A percentile compares a stretch with the other conserved stretches of the same genome.
These are phyloP conservation scores for Fraxinus angustifolia DNA, from an alignment of 305 asterid genomes.

Conservation along the genomic window DNA sequence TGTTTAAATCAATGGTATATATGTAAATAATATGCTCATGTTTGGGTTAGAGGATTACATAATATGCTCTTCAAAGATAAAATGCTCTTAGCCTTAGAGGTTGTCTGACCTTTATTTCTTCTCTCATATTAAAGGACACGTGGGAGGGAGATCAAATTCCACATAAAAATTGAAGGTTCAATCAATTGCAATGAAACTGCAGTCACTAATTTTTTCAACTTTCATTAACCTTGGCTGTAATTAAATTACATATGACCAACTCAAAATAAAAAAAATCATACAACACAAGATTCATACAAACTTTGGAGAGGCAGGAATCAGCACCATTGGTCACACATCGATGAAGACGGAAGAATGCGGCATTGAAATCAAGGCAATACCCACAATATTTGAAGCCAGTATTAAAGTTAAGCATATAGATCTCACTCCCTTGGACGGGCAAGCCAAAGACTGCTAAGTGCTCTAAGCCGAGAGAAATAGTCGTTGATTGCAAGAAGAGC, in stretches of 20 bases:
- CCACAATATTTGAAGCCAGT: not conserved
- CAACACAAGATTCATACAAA: constrained; percentile 15
- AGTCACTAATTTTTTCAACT: not conserved
- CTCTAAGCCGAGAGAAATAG: constrained; percentile 46
- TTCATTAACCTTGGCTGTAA: constrained; percentile 9
- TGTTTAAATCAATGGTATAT: too few relatives aligned
- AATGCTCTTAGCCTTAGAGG: not conserved
- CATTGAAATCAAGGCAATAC: not conserved
- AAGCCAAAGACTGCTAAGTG: constrained; percentile 52
- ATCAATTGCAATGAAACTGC: not conserved
- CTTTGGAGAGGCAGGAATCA: not conserved
- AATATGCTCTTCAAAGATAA: too few relatives aligned
- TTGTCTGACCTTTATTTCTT: not conserved
- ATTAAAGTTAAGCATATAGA: not conserved
- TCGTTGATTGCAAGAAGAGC: constrained; percentile 45
- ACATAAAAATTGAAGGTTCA: not conserved
- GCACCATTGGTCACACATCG: not conserved
- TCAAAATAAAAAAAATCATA: constrained; percentile 9
- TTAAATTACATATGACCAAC: constrained; percentile 18
- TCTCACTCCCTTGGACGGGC: constrained; percentile 47
- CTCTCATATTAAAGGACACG: not conserved
- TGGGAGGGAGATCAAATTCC: not conserved
- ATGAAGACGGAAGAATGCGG: not conserved
- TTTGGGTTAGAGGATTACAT: too few relatives aligned
- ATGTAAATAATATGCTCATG: too few relatives aligned